Evolutionary conservation across 257 asterid genomes (phyloP).

Genomic region (Solanum lycopersicoides): DNA sequence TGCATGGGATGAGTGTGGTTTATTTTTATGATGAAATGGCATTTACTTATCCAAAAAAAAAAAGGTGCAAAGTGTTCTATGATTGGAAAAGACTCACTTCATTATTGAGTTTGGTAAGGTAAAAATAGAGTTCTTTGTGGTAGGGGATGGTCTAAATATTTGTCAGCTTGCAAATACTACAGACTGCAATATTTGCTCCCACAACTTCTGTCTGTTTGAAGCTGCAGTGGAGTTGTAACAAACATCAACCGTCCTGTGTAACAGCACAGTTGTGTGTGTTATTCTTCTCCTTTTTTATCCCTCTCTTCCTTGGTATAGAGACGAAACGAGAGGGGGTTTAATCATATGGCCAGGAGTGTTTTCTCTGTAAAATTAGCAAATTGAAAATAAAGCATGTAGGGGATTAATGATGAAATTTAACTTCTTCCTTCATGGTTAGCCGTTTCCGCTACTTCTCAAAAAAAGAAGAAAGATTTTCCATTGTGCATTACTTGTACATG

Average conservation of each 20-base stretch:
- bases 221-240: neutral
- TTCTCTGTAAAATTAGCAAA: neutral
- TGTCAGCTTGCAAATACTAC: neutral
- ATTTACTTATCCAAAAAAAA: neutral
- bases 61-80: neutral
- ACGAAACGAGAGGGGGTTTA: neutral
- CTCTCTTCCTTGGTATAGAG: neutral
- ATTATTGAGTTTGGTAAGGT: neutral
- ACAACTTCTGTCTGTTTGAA: neutral
- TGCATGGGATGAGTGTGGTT: neutral
- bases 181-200: neutral
- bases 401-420: neutral
- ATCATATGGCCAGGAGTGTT: neutral
- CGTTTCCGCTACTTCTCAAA: neutral
- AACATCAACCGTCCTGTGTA: neutral
- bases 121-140: neutral
- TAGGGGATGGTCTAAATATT: neutral
- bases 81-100: neutral
- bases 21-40: neutral
- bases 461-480: neutral
- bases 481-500: neutral
- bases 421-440: neutral
- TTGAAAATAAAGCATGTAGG: neutral
- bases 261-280: neutral
- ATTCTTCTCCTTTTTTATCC: neutral